Conservation (phyloP, 2,329 filamentous ascomycete genomes). For the Drechmeria coniospora region DNA sequence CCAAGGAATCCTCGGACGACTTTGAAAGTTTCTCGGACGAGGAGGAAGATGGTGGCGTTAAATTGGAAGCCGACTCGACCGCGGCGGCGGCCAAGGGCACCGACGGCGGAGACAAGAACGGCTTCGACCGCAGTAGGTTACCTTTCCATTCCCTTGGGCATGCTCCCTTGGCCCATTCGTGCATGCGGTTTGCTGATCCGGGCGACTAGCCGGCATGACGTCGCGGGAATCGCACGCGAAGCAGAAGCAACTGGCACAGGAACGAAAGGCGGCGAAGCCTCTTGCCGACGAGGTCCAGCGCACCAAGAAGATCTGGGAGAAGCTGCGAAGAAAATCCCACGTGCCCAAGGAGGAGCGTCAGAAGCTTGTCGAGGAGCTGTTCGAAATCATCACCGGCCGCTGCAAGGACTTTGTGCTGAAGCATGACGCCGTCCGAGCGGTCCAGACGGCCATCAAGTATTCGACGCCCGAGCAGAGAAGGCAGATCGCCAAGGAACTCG, state of each 20-base stretch:
- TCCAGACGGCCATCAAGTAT: conserved; percentile 96
- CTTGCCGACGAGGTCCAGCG: conserved; percentile 78
- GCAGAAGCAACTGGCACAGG: conserved; percentile 74
- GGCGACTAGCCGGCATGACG: conserved; percentile 23
- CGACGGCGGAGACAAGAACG: conserved; percentile 19
- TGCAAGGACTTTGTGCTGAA: conserved; percentile 96
- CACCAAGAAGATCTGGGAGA: conserved; percentile 95
- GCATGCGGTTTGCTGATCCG: too few species aligned
- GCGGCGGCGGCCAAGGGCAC: conserved; percentile 19
- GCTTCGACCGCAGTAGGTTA: conserved; percentile 26
- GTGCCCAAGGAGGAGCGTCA: conserved; percentile 81
- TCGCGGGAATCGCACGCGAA: conserved; percentile 83
- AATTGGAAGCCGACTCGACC: conserved; percentile 24
- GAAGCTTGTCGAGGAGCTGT: conserved; percentile 75
- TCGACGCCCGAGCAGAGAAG: conserved; percentile 70
- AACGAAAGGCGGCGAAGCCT: conserved; percentile 85
- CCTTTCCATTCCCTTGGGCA: not conserved
- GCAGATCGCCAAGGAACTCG: conserved; percentile 73
- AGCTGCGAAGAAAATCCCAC: conserved; percentile 80
- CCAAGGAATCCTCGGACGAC: conserved; percentile 21
- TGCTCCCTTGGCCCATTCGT: too few species aligned
- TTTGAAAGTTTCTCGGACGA: conserved; percentile 31
- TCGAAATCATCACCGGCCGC: conserved; percentile 75
- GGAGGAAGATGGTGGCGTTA: conserved; percentile 39
- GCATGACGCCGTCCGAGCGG: conserved; percentile 91